Conservation (phyloP, 2,329 filamentous ascomycete genomes). For the Hypocrella siamensis region DNA sequence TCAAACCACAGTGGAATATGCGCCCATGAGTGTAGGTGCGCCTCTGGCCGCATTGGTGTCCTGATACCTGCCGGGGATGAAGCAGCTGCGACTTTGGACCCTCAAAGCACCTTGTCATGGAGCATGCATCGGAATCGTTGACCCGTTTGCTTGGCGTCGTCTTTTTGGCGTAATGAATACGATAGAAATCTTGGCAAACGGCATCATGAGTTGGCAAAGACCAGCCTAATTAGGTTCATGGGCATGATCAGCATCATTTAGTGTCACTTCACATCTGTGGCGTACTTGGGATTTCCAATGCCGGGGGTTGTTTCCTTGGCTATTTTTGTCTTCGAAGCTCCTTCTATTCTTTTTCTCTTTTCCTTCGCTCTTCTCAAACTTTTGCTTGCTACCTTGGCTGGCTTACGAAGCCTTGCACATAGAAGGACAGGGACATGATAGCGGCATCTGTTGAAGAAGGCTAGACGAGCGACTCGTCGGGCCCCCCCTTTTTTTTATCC, state of each 20-base stretch:
- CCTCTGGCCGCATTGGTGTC: not conserved
- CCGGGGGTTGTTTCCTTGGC: conserved; percentile 1
- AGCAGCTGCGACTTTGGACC: not conserved
- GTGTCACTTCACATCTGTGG: conserved; percentile 7
- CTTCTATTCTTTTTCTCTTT: conserved; percentile 10
- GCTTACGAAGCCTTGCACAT: conserved; percentile 17
- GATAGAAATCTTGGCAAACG: not conserved
- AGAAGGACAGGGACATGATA: conserved; percentile 15
- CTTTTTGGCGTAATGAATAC: not conserved
- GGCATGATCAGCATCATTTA: conserved; percentile 2
- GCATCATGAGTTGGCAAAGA: conserved; percentile 1
- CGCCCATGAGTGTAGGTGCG: conserved; percentile 18
- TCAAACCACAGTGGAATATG: conserved; percentile 46
- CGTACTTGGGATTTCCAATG: conserved; percentile 4
- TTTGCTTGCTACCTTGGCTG: too few relatives aligned
- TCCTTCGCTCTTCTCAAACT: conserved; percentile 10
- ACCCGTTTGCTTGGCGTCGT: not conserved
- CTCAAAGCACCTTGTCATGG: not conserved
- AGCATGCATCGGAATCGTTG: not conserved
- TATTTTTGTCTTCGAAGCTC: conserved; percentile 8
- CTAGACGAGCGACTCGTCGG: not conserved
- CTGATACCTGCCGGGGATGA: not conserved
- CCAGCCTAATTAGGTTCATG: not conserved
- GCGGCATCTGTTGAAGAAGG: not conserved
- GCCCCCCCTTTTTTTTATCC: not conserved